Evolutionary conservation across 345 rosid species (phyloP), one percentile per base, ranked within the genome.

Genomic region (Jatropha curcas): DNA sequence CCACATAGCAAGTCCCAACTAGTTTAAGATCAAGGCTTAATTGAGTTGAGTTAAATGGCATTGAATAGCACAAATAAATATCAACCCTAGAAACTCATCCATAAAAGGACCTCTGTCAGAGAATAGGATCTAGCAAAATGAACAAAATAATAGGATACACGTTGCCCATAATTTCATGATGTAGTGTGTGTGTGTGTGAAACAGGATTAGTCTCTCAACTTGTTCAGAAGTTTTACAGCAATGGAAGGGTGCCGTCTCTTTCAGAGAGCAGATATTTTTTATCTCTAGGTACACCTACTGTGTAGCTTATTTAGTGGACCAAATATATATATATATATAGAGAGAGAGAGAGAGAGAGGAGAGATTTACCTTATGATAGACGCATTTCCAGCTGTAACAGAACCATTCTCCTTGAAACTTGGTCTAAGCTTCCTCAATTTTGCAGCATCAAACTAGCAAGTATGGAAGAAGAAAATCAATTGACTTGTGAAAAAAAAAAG

Each of bases 311-410:
- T 22, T n/a, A 31, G 22, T 52, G 24, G 56, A 6, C 22, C n/a
- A 1, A 2, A 52, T 0, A 25, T 24, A 12, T 5, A 27, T 27
- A 56, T 25, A 27, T 56, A 27, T 11, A 12, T 27, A 50, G 56
- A 58, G 31, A 51, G 60, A 22, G 35, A 13, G 74, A 30, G 61
- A 8, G 68, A 51, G 52, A 50, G 61, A 57, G 65, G n/a, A 57
- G 51, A 50, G 56, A 57, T n/a, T 27, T 53, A 78, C 82, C 82
- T 78, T 57, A 78, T 74, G 68, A 37, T 78, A 34, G 82, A 78
- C 64, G 82, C 77, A 69, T 78, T 78, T 46, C 82, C 82, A 56
- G 82, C 82, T 55, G 78, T 75, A 28, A 75, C 78, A n/a, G 78
- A 68, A 50, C 68, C 53, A 48, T 68, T 46, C 73, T 33, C 65